Evolutionary conservation across 1,139 yeast genomes (phyloP).

Genomic region (Blastobotrys niveus): DNA sequence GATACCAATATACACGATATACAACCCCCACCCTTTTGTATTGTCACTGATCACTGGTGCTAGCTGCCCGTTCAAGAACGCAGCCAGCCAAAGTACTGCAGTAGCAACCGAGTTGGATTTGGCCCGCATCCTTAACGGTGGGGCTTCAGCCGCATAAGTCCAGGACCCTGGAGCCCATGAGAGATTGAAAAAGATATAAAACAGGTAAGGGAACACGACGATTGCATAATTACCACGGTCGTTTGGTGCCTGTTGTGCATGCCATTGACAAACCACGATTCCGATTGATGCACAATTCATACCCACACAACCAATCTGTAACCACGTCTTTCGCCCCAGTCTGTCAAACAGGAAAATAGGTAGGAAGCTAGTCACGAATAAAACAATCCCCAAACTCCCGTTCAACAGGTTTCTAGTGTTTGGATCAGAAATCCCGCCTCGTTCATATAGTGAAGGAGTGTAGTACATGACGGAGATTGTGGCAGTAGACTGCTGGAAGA

Average conservation of each 20-base stretch:
- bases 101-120: constrained; percentile 68
- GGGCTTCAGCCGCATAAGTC: constrained; percentile 69
- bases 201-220: constrained; percentile 63
- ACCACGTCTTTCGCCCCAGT: constrained; percentile 57
- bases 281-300: constrained; percentile 14
- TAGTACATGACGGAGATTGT: constrained; percentile 58
- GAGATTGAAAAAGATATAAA: constrained; percentile 65
- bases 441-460: constrained; percentile 56
- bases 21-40: constrained; percentile 51
- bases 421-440: constrained; percentile 44
- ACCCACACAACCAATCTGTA: constrained; percentile 40
- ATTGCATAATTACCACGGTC: constrained; percentile 43
- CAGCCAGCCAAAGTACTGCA: constrained; percentile 69
- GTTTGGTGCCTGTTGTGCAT: constrained; percentile 16
- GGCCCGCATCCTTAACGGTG: constrained; percentile 62
- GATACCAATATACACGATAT: constrained; percentile 15
- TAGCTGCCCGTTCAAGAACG: constrained; percentile 64
- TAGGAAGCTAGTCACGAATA: constrained; percentile 22
- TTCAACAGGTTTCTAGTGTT: constrained; percentile 23
- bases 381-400: constrained; percentile 24
- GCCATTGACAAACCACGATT: constrained; percentile 18
- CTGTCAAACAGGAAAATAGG: constrained; percentile 45
- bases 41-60: constrained; percentile 61
- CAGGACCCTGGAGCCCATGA: constrained; percentile 79
- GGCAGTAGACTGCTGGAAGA: constrained; percentile 67